Evolutionary conservation across 345 rosid genomes (phyloP).

Genomic region (Eucalyptus albens): DNA sequence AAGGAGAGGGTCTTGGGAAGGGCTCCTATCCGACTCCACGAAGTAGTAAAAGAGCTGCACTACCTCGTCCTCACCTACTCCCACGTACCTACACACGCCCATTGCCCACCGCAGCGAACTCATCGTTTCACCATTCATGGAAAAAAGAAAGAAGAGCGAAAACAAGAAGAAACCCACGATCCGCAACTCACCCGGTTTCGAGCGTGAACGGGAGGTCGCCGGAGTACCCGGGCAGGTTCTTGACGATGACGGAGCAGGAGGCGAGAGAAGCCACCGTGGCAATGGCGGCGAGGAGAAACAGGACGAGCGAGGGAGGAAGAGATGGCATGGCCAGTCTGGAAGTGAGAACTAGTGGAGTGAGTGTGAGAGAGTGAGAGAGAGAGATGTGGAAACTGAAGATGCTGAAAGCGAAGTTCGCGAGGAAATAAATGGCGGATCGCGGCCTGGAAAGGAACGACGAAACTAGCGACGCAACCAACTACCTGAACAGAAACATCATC

Average conservation of each 20-base stretch:
- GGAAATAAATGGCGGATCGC: not conserved
- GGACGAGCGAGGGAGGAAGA: not conserved
- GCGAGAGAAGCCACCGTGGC: not conserved
- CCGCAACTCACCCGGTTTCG: slow-evolving; percentile 4
- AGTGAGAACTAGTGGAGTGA: not conserved
- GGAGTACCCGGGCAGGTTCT: not conserved
- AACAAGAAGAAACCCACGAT: not conserved
- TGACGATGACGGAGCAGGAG: not conserved
- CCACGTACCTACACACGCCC: not conserved
- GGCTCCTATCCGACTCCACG: not conserved
- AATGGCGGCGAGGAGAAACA: not conserved
- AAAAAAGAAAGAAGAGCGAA: not conserved
- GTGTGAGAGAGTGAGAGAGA: not conserved
- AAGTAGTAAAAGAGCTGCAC: slow-evolving; percentile 3
- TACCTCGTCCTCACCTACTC: not conserved
- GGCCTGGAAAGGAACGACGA: not conserved
- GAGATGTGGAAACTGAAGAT: not conserved
- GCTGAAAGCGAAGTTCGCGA: not conserved
- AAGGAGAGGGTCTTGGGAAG: not conserved
- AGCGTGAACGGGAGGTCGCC: slow-evolving; percentile 1
- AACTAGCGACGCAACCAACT: not conserved
- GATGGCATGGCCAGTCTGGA: not conserved
- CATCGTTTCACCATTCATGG: not conserved
- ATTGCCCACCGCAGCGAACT: not conserved
- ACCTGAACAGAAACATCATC: not conserved